A percentile compares a stretch with the other conserved stretches of the same genome.
Conservation (phyloP, 176 grass and related monocot genomes). For the Raddia guianensis region DNA sequence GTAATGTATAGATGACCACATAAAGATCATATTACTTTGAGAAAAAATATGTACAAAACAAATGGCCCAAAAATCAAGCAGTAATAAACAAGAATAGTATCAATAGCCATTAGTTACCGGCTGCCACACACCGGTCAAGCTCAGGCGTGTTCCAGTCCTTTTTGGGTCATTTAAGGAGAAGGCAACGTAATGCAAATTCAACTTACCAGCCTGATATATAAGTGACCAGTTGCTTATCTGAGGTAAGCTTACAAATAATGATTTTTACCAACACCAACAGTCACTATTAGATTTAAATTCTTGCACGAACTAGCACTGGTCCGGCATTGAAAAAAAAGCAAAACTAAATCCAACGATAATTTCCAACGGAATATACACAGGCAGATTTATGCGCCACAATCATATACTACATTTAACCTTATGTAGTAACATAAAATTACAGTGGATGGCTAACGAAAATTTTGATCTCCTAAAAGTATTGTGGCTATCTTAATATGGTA, state of each 20-base stretch:
- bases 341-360: background rate
- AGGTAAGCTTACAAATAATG: background rate
- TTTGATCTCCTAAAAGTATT: constrained; percentile 30
- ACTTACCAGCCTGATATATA: too few relatives aligned
- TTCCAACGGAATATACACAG: background rate
- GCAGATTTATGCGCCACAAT: constrained; percentile 3
- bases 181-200: background rate
- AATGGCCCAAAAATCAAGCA: too few relatives aligned
- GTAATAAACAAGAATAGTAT: too few relatives aligned
- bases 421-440: constrained; percentile 38
- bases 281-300: background rate
- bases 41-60: too few relatives aligned
- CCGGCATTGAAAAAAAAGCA: background rate
- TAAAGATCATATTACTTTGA: too few relatives aligned
- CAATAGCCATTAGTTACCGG: too few relatives aligned
- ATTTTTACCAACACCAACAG: background rate
- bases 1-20: too few relatives aligned
- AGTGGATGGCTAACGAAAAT: constrained; percentile 26
- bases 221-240: background rate
- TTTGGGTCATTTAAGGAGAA: background rate
- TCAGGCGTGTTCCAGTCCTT: too few relatives aligned
- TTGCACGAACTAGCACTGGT: too few relatives aligned
- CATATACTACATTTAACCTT: constrained; percentile 44
- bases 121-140: too few relatives aligned
- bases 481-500: constrained; percentile 40